phyloP scores from a whole-genome alignment of 108 stramenopile species.

The Poteriospumella lacustris region DNA sequence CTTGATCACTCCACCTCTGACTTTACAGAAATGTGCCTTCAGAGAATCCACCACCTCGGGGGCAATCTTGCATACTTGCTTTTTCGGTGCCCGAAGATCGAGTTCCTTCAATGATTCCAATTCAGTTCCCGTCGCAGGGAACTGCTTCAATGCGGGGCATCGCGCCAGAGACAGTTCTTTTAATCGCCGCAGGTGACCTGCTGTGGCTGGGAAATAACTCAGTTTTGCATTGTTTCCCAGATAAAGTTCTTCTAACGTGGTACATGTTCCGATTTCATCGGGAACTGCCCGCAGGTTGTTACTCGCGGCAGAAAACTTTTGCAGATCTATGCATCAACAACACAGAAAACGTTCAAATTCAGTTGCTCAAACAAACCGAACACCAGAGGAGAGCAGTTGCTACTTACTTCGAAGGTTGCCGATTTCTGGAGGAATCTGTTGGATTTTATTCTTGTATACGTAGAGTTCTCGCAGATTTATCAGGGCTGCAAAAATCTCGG shows the following conservation, averaged over 20 bases:
- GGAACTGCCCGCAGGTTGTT: slow-evolving; percentile 43
- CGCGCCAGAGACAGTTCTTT: slow-evolving; percentile 42
- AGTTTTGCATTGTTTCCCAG: slow-evolving; percentile 51
- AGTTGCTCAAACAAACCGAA: neutral
- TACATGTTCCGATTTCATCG: slow-evolving; percentile 42
- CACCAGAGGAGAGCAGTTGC: neutral
- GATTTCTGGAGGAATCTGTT: slow-evolving; percentile 10
- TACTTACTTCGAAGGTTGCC: slow-evolving; percentile 14
- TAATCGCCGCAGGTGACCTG: slow-evolving; percentile 39
- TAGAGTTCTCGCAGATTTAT: slow-evolving; percentile 41
- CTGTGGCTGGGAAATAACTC: slow-evolving; percentile 26
- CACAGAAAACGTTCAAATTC: neutral
- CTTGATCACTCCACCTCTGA: slow-evolving; percentile 50
- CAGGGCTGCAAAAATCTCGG: slow-evolving; percentile 35
- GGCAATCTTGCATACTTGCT: slow-evolving; percentile 52
- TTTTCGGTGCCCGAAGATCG: slow-evolving; percentile 48
- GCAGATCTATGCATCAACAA: slow-evolving; percentile 23
- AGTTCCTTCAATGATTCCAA: slow-evolving; percentile 38
- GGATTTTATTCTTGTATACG: slow-evolving; percentile 47
- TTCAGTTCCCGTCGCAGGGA: slow-evolving; percentile 36
- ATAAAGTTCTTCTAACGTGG: slow-evolving; percentile 39
- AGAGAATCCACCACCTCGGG: slow-evolving; percentile 45
- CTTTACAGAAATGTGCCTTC: slow-evolving; percentile 34
- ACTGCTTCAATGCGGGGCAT: slow-evolving; percentile 45
- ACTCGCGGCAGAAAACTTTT: slow-evolving; percentile 34